A percentile compares a stretch with the other conserved stretches of the same genome.
phyloP scores from a whole-genome alignment of 169 alveolate genomes.

The Eimeria maxima region DNA sequence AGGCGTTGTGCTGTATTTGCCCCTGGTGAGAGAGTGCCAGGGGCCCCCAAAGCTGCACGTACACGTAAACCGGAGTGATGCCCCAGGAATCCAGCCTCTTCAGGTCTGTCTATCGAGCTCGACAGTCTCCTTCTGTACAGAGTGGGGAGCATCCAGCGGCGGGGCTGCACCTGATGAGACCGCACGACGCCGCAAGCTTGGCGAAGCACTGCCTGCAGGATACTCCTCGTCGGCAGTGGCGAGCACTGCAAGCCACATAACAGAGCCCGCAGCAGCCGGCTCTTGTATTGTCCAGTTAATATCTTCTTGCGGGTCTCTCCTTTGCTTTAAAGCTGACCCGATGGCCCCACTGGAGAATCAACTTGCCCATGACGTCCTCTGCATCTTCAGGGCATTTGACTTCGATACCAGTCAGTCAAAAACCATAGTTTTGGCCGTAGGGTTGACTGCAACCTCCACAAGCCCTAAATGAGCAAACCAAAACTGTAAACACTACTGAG shows the following conservation, averaged over 20 bases:
- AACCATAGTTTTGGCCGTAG: background rate
- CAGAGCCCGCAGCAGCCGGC: background rate
- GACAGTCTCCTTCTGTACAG: conserved; percentile 31
- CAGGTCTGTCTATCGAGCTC: conserved; percentile 32
- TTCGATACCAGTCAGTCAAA: conserved; percentile 51
- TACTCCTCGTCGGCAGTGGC: conserved; percentile 6
- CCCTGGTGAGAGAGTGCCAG: conserved; percentile 25
- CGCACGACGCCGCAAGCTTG: background rate
- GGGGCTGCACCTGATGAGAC: background rate
- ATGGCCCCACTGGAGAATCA: conserved; percentile 41
- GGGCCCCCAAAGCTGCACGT: conserved; percentile 58
- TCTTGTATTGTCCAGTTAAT: conserved; percentile 17
- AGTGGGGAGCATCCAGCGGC: conserved; percentile 17
- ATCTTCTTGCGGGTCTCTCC: conserved; percentile 41
- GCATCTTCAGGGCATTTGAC: conserved; percentile 56
- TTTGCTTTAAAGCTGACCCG: conserved; percentile 37
- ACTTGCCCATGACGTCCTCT: conserved; percentile 52
- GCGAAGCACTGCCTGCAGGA: conserved; percentile 20
- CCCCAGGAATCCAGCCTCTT: background rate
- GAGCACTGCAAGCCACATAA: background rate
- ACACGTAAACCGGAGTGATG: background rate
- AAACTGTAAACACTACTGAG: background rate
- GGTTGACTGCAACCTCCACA: background rate
- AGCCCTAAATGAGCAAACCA: background rate
- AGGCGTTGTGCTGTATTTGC: conserved; percentile 35